These are phyloP conservation scores for Pinus albicaulis DNA, from an alignment of 75 land plant genomes.

Conservation along the genomic window DNA sequence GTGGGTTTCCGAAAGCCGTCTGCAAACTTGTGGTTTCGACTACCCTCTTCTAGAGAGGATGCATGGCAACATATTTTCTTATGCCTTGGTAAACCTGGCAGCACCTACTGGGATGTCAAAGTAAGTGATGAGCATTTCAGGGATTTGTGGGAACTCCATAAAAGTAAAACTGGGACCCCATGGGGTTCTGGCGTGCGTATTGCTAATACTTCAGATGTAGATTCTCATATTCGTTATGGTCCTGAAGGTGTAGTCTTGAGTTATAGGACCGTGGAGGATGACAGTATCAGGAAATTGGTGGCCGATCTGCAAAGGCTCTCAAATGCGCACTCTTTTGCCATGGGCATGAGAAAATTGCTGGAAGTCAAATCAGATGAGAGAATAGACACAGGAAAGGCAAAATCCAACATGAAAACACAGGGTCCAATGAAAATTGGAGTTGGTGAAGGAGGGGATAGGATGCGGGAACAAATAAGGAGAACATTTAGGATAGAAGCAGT, in stretches of 20 bases:
- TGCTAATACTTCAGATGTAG: constrained; percentile 86
- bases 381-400: constrained; percentile 27
- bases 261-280: constrained; percentile 71
- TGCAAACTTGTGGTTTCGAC: constrained; percentile 72
- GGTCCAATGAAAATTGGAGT: constrained; percentile 22
- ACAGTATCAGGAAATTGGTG: constrained; percentile 81
- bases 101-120: constrained; percentile 88
- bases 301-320: constrained; percentile 84
- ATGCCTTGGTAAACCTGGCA: constrained; percentile 92
- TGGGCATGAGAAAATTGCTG: constrained; percentile 79
- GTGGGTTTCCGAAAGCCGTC: constrained; percentile 66
- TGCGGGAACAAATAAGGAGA: constrained; percentile 72
- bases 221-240: constrained; percentile 89
- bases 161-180: constrained; percentile 46
- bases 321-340: constrained; percentile 86
- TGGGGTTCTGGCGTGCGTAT: constrained; percentile 84
- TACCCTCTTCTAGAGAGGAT: constrained; percentile 67
- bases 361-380: constrained; percentile 73
- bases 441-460: constrained; percentile 48
- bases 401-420: constrained; percentile 22
- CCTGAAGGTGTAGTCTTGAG: constrained; percentile 79
- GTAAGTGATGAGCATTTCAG: constrained; percentile 74
- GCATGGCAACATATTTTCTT: constrained; percentile 89
- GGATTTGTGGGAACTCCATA: constrained; percentile 93
- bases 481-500: constrained; percentile 91